phyloP scores from a whole-genome alignment of 202 grass and related monocot genomes.

The Zoysia matrella region DNA sequence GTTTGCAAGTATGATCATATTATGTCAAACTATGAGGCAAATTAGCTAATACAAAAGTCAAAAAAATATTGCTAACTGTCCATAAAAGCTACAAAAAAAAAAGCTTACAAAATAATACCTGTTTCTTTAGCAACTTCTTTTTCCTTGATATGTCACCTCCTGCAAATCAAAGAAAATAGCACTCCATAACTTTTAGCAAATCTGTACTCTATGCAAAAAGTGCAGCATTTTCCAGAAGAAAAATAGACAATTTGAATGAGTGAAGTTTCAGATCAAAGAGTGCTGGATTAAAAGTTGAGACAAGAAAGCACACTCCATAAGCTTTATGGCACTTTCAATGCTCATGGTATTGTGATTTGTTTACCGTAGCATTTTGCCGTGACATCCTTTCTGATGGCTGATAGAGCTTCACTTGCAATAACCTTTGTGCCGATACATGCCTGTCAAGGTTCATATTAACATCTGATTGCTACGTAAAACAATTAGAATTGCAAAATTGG shows the following conservation, averaged over 20 bases:
- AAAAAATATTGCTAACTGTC: not conserved
- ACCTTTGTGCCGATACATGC: slow-evolving; percentile 96
- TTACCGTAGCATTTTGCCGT: slow-evolving; percentile 98
- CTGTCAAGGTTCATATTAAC: slow-evolving; percentile 54
- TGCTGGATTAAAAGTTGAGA: not conserved
- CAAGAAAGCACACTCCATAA: not conserved
- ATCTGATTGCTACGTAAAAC: slow-evolving; percentile 33
- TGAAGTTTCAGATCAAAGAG: not conserved
- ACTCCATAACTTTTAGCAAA: slow-evolving; percentile 35
- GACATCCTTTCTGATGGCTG: slow-evolving; percentile 97
- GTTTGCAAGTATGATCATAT: slow-evolving; percentile 33
- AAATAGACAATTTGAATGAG: slow-evolving; percentile 24
- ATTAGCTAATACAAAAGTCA: not conserved
- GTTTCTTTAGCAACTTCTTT: slow-evolving; percentile 97
- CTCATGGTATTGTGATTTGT: slow-evolving; percentile 44
- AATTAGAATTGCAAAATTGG: not conserved
- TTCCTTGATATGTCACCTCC: slow-evolving; percentile 97
- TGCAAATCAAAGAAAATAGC: slow-evolving; percentile 56
- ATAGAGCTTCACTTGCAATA: slow-evolving; percentile 91
- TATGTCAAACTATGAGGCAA: slow-evolving; percentile 10
- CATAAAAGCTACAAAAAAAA: not conserved
- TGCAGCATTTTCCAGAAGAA: not conserved
- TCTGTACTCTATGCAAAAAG: not conserved
- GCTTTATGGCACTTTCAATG: slow-evolving; percentile 25
- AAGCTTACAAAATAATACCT: slow-evolving; percentile 53